phyloP scores from a whole-genome alignment of 1,284 basidiomycete species.

The Cryptococcus sp. region DNA sequence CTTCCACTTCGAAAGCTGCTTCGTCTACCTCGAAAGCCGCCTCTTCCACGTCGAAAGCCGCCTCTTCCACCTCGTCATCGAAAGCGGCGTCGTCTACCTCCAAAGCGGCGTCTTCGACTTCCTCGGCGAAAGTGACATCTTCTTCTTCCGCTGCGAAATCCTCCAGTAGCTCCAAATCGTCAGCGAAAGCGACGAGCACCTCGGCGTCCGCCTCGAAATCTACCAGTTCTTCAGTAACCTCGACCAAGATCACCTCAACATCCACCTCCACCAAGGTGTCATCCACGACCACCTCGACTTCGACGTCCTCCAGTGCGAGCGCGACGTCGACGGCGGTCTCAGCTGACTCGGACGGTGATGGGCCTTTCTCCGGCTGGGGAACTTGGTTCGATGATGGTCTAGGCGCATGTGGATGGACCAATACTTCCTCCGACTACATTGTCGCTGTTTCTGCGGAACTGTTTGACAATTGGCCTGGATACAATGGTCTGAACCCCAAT shows the following conservation, averaged over 20 bases:
- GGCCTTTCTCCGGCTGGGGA: conserved; percentile 44
- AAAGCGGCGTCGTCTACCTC: conserved; percentile 3
- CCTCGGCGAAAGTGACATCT: neutral
- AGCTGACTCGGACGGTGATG: conserved; percentile 39
- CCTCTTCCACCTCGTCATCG: conserved; percentile 4
- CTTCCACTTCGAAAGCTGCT: conserved; percentile 6
- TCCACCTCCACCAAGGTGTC: conserved; percentile 1
- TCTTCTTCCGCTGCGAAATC: conserved; percentile 7
- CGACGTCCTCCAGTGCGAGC: conserved; percentile 1
- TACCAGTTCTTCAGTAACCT: conserved; percentile 1
- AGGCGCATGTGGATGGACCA: conserved; percentile 40
- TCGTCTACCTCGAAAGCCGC: neutral
- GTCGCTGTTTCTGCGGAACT: conserved; percentile 54
- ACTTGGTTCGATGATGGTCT: conserved; percentile 47
- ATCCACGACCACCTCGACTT: conserved; percentile 1
- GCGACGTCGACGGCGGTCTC: conserved; percentile 16
- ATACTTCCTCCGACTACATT: conserved; percentile 36
- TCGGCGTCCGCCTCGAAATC: conserved; percentile 1
- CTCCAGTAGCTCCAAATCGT: neutral
- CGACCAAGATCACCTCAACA: neutral
- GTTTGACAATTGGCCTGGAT: conserved; percentile 55
- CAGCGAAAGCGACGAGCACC: conserved; percentile 2
- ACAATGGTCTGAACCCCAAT: conserved; percentile 54
- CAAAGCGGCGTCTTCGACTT: conserved; percentile 2
- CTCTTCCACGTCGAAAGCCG: conserved; percentile 5